Evolutionary conservation across 2,329 filamentous ascomycete genomes (phyloP), one percentile per base, ranked within the genome.

Genomic region (Trichoderma sp.): DNA sequence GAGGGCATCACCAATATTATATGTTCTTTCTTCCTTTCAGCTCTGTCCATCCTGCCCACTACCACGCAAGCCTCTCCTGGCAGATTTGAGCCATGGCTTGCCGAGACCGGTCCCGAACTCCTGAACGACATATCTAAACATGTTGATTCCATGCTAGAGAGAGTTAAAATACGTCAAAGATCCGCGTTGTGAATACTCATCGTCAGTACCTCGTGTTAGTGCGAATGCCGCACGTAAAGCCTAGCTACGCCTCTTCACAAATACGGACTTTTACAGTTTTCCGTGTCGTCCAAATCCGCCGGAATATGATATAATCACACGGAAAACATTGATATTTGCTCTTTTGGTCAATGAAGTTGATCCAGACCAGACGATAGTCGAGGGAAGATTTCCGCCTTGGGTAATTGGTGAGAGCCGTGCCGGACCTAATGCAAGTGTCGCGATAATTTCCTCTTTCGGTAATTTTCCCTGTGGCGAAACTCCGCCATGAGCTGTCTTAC

Each of bases 401-500:
- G 68, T 45, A 63, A 21, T 12, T 21, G 60, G 56, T 9, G 21
- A 45, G 27, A 60, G 33, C 53, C 27, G 9, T 50, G 64, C 18
- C 29, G 6, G 7, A 11, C 11, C 35, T 71, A 31, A 38, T 71
- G 68, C 68, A 33, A 29, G 45, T 33, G 50, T 71, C 68, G 68
- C 27, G 56, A 63, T 71, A 71, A 63, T 71, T 71, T 50, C 68
- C 68, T 62, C 41, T 45, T 71, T 45, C 12, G 68, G 68, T 18
- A 71, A 71, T n/a, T 24, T 16, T 35, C 56, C 35, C 56, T 33
- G 21, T 4, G 24, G 27, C 11, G 50, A 56, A 21, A 45, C 24
- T 69, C 29, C 66, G 14, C 67, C 50, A 60, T 38, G 67, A 33
- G 27, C 11, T 29, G 21, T 45, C 41, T 41, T 41, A 45, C 16